phyloP scores from a whole-genome alignment of 1,284 basidiomycete genomes.

The Golubevia pallescens region DNA sequence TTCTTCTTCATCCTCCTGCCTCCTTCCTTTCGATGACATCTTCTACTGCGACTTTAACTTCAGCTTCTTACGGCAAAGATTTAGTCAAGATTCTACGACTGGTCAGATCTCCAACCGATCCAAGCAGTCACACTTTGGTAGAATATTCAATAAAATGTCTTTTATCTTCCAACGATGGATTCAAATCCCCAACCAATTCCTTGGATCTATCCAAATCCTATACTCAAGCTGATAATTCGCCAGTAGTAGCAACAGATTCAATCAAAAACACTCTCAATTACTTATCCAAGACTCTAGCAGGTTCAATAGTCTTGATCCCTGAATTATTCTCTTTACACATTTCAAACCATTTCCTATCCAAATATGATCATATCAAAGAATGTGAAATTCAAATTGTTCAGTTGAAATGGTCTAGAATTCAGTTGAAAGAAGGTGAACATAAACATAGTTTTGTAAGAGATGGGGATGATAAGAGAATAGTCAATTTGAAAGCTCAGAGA shows the following conservation, averaged over 20 bases:
- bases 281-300: slow-evolving; percentile 32
- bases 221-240: slow-evolving; percentile 43
- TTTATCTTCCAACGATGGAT: too few species aligned
- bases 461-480: slow-evolving; percentile 83
- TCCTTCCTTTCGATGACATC: neutral
- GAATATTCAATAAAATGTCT: slow-evolving; percentile 47
- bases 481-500: slow-evolving; percentile 70
- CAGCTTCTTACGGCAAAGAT: slow-evolving; percentile 49
- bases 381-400: slow-evolving; percentile 79
- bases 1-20: neutral
- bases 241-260: slow-evolving; percentile 65
- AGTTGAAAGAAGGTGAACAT: slow-evolving; percentile 70
- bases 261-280: slow-evolving; percentile 89
- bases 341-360: slow-evolving; percentile 80
- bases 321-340: slow-evolving; percentile 87
- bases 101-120: slow-evolving; percentile 35
- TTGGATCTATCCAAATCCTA: slow-evolving; percentile 24
- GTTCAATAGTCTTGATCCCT: slow-evolving; percentile 66
- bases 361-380: slow-evolving; percentile 77
- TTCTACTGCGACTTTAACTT: slow-evolving; percentile 14
- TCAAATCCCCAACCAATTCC: slow-evolving; percentile 18
- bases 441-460: slow-evolving; percentile 84
- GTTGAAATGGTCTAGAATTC: slow-evolving; percentile 84
- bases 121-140: slow-evolving; percentile 30
- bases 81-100: slow-evolving; percentile 48